Evolutionary conservation across 176 grass and related monocot genomes (phyloP).

Genomic region (Carex pumila): DNA sequence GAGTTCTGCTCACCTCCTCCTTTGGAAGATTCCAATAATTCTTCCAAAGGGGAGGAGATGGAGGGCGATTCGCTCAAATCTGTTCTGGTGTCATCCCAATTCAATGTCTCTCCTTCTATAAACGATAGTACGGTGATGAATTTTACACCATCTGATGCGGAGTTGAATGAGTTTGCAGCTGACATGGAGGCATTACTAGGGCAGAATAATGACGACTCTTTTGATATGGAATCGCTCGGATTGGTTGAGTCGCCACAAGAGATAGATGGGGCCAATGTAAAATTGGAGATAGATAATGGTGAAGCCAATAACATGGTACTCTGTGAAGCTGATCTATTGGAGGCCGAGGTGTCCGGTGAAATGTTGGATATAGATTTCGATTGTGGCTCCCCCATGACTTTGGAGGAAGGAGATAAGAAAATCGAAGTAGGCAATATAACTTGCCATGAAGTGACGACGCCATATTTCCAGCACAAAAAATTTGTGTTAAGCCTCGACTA

Average conservation of each 20-base stretch:
- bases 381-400: slow-evolving; percentile 32
- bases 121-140: slow-evolving; percentile 5
- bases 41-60: slow-evolving; percentile 17
- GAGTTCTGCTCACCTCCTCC: slow-evolving; percentile 55
- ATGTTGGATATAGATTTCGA: slow-evolving; percentile 63
- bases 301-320: not conserved
- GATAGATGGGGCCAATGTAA: slow-evolving; percentile 22
- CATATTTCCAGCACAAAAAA: slow-evolving; percentile 20
- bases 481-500: slow-evolving; percentile 67
- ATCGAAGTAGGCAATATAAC: slow-evolving; percentile 3
- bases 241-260: slow-evolving; percentile 26
- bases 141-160: slow-evolving; percentile 57
- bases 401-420: slow-evolving; percentile 29
- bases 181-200: slow-evolving; percentile 89
- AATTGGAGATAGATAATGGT: slow-evolving; percentile 24
- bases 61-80: not conserved
- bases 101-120: slow-evolving; percentile 26
- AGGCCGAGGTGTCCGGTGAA: slow-evolving; percentile 39
- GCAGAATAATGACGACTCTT: slow-evolving; percentile 41
- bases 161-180: slow-evolving; percentile 78
- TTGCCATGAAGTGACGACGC: not conserved
- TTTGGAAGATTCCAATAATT: slow-evolving; percentile 31
- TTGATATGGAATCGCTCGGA: slow-evolving; percentile 63
- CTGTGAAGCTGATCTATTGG: slow-evolving; percentile 10
- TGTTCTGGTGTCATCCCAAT: slow-evolving; percentile 10